Evolutionary conservation across 2,329 filamentous ascomycete species (phyloP), one percentile per base, ranked within the genome.

Genomic region (Rutstroemia sp.): DNA sequence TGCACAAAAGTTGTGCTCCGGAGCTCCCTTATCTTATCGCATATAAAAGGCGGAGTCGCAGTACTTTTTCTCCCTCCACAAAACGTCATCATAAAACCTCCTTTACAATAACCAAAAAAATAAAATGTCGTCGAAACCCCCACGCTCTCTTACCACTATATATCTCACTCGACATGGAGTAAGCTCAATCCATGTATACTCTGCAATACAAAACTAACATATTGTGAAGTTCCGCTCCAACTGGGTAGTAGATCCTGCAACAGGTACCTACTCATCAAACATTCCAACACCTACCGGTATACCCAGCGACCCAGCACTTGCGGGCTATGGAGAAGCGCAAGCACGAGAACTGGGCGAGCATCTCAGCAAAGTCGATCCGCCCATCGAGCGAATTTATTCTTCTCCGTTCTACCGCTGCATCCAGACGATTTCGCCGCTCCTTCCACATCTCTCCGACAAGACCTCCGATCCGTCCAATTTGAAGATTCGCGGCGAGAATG

Each of bases 391-490:
- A 48, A 80, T 97, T 63, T 97, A 96, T 74, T 88, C 83, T 34
- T 91, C 86, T 59, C 88, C 89, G 0, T 95, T 90, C 73, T 95
- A 94, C 71, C 83, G 91, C 61, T 96, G 91, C 68, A 75, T 95
- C 44, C 88, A 95, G 73, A 95, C 91, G 2, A 82, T 95, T 52
- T 76, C 80, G 48, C 90, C 91, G 0, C 86, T 86, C 63, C 75
- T 85, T 49, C 70, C 75, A n/a, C 69, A 69, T 10, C 75, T 82
- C 50, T 57, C 64, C 30, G n/a, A 48, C 3, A 54, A 47, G 19
- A 48, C 57, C 21, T 48, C 57, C 16, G 61, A 63, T 45, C 57
- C 58, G 3, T 55, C 64, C 16, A 60, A 68, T 25, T 63, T 72
- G 56, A 71, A 67, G 41, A 78, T 85, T 59, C 76, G 79, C 38